phyloP scores from a whole-genome alignment of 192 early-diverging fungal genomes.

The Backusella psychrophila region DNA sequence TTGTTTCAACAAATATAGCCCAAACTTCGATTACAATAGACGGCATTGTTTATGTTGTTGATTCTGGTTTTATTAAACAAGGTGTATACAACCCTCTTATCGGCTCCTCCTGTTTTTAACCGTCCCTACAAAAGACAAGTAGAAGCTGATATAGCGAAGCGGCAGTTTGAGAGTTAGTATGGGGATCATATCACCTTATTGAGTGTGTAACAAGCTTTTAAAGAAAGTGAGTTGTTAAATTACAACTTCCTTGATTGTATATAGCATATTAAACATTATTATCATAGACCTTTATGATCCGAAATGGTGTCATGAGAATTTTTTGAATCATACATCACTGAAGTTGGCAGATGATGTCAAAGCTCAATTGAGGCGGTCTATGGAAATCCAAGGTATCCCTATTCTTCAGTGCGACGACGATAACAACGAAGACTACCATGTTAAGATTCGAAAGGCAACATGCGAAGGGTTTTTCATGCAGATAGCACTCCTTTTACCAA shows the following conservation, averaged over 20 bases:
- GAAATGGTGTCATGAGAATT: conserved; percentile 94
- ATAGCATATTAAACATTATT: not conserved
- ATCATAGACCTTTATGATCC: conserved; percentile 52
- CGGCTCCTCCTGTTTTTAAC: conserved; percentile 87
- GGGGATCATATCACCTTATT: conserved; percentile 96
- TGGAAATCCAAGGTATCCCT: conserved; percentile 55
- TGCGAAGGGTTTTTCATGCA: conserved; percentile 98
- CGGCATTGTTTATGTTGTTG: conserved; percentile 98
- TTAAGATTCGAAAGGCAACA: conserved; percentile 86
- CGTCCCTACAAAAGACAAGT: conserved; percentile 86
- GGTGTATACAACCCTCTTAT: conserved; percentile 99
- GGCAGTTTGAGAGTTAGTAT: conserved; percentile 88
- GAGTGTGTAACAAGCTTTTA: conserved; percentile 93
- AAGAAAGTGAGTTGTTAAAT: conserved; percentile 48
- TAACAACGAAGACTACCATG: conserved; percentile 78
- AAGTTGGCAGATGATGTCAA: conserved; percentile 92
- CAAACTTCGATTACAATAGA: conserved; percentile 99
- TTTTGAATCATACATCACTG: conserved; percentile 82
- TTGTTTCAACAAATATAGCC: conserved; percentile 97
- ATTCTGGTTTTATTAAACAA: conserved; percentile 97
- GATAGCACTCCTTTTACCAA: conserved; percentile 88
- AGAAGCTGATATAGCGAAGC: conserved; percentile 87
- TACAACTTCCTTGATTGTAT: not conserved
- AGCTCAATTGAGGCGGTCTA: conserved; percentile 79
- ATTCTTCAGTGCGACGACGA: not conserved